phyloP scores from a whole-genome alignment of 2,329 filamentous ascomycete species.

The Ampelomyces quisqualis region DNA sequence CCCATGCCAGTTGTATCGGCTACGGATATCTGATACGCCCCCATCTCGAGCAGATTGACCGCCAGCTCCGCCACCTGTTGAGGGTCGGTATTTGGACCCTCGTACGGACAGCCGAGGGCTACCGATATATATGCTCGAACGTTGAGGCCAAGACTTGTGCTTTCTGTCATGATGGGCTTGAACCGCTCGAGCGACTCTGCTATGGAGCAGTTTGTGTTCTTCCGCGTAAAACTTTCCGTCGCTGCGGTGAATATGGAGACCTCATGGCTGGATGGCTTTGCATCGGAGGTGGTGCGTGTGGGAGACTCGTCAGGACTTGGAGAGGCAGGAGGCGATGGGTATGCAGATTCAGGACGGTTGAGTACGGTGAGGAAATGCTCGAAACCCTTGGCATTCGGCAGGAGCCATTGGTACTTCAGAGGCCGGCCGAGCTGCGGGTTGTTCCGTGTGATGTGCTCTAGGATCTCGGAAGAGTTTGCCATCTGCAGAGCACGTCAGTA shows the following conservation, averaged over 20 bases:
- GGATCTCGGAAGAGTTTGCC: slow-evolving; percentile 74
- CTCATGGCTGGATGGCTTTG: slow-evolving; percentile 46
- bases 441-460: slow-evolving; percentile 64
- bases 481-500: slow-evolving; percentile 55
- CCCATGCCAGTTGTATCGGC: slow-evolving; percentile 92
- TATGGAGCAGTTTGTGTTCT: slow-evolving; percentile 81
- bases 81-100: slow-evolving; percentile 62
- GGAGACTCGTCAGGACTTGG: slow-evolving; percentile 42
- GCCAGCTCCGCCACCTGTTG: slow-evolving; percentile 63
- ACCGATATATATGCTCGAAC: slow-evolving; percentile 74
- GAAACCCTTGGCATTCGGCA: slow-evolving; percentile 74
- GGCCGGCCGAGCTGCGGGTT: slow-evolving; percentile 56
- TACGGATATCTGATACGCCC: slow-evolving; percentile 85
- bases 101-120: slow-evolving; percentile 77
- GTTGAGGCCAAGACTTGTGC: slow-evolving; percentile 64
- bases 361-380: slow-evolving; percentile 60
- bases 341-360: slow-evolving; percentile 46
- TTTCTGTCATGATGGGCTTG: slow-evolving; percentile 66
- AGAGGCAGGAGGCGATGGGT: slow-evolving; percentile 49
- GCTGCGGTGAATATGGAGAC: slow-evolving; percentile 80
- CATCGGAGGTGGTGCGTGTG: slow-evolving; percentile 44
- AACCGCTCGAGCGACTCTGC: slow-evolving; percentile 71
- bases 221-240: slow-evolving; percentile 75
- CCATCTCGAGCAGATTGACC: slow-evolving; percentile 72
- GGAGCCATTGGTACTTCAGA: slow-evolving; percentile 77